These are phyloP conservation scores for Neopestalotiopsis sp. DNA, from an alignment of 2,329 filamentous ascomycete genomes.

Conservation along the genomic window DNA sequence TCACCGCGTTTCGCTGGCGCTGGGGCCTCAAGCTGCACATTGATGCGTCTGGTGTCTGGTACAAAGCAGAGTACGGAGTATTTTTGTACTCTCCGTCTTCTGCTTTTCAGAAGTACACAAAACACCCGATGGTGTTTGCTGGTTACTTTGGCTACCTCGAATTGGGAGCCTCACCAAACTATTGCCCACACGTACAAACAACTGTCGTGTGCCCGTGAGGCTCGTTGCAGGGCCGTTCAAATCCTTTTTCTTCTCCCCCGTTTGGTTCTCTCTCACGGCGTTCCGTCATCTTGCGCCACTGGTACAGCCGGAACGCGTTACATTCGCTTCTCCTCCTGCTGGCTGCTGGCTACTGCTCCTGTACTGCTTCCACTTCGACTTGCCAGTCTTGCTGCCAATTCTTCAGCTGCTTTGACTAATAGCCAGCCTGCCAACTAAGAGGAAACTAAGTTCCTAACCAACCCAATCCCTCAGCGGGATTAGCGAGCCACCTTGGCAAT, in stretches of 20 bases:
- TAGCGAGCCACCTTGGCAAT: background rate
- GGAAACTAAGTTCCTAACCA: background rate
- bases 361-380: no score
- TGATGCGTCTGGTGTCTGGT: no score
- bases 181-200: background rate
- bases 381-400: background rate
- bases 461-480: constrained; percentile 1
- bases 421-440: background rate
- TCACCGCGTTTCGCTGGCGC: background rate
- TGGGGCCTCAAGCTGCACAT: no score
- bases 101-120: background rate
- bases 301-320: no score
- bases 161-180: background rate
- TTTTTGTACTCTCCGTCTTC: background rate
- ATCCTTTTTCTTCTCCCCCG: background rate
- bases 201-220: background rate
- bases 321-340: no score
- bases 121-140: background rate
- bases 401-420: background rate
- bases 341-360: no score
- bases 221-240: background rate
- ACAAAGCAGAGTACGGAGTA: no score
- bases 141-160: no score
- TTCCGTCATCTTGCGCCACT: no score
- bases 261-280: background rate